phyloP scores from a whole-genome alignment of 2,329 filamentous ascomycete genomes.

The Aspergillus jensenii region DNA sequence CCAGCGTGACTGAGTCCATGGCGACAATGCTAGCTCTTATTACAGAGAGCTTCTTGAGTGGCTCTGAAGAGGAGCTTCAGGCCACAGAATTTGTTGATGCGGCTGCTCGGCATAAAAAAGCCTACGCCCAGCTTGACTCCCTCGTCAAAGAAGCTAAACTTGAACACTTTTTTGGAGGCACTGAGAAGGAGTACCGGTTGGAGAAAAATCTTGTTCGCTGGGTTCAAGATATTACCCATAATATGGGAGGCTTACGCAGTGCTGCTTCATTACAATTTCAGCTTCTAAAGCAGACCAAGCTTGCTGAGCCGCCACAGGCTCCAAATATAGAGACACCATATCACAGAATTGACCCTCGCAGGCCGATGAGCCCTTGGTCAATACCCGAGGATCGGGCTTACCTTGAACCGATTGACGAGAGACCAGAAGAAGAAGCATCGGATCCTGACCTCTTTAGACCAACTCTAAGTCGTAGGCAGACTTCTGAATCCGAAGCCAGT shows the following conservation, averaged over 20 bases:
- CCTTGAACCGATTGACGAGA: slow-evolving; percentile 64
- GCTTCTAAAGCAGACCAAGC: slow-evolving; percentile 65
- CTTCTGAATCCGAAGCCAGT: slow-evolving; percentile 13
- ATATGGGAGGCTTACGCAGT: slow-evolving; percentile 85
- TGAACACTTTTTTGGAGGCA: slow-evolving; percentile 81
- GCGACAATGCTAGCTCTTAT: slow-evolving; percentile 81
- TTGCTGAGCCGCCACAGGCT: slow-evolving; percentile 17
- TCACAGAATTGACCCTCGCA: slow-evolving; percentile 14
- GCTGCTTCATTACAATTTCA: slow-evolving; percentile 87
- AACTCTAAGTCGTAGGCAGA: slow-evolving; percentile 7
- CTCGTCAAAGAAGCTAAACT: slow-evolving; percentile 82
- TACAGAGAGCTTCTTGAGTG: slow-evolving; percentile 78
- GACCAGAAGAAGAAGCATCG: slow-evolving; percentile 55
- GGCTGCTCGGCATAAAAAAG: slow-evolving; percentile 63
- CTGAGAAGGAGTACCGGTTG: slow-evolving; percentile 73
- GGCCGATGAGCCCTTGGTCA: slow-evolving; percentile 32
- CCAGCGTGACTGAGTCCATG: slow-evolving; percentile 70
- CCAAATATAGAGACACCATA: slow-evolving; percentile 20
- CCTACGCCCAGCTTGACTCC: slow-evolving; percentile 70
- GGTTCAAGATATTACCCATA: slow-evolving; percentile 81
- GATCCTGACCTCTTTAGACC: slow-evolving; percentile 2
- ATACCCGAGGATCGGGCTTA: slow-evolving; percentile 46
- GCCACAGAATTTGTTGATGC: slow-evolving; percentile 65
- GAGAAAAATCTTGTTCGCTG: slow-evolving; percentile 80
- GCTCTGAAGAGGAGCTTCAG: slow-evolving; percentile 74